Conservation (phyloP, 352 stramenopile species). For the Phytophthora fragariaefolia region DNA sequence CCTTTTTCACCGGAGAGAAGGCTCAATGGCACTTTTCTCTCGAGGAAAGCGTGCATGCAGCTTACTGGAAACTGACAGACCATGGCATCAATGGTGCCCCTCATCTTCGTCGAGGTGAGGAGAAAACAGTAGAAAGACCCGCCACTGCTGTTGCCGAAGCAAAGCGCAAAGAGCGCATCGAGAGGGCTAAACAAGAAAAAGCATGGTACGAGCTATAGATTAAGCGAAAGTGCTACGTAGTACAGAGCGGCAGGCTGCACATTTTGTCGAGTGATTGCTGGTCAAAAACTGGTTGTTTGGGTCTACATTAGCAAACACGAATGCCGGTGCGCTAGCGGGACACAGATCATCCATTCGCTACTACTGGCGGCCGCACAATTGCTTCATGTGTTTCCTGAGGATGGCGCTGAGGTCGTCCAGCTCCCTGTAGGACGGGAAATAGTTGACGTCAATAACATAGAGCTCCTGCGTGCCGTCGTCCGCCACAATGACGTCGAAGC, state of each 20-base stretch:
- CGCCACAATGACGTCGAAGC: slow-evolving; percentile 86
- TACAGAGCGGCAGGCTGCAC: not conserved
- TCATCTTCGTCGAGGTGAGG: slow-evolving; percentile 1
- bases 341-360: not conserved
- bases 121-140: slow-evolving; percentile 13
- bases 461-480: slow-evolving; percentile 54
- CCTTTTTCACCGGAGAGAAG: slow-evolving; percentile 30
- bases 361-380: slow-evolving; percentile 39
- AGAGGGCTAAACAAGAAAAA: slow-evolving; percentile 39
- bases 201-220: slow-evolving; percentile 30
- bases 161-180: slow-evolving; percentile 37
- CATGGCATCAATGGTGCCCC: not conserved
- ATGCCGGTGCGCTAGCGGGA: not conserved
- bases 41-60: slow-evolving; percentile 18
- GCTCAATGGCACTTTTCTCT: slow-evolving; percentile 25
- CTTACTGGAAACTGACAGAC: slow-evolving; percentile 23
- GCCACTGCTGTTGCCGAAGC: slow-evolving; percentile 22
- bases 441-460: slow-evolving; percentile 89
- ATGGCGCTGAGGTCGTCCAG: slow-evolving; percentile 67
- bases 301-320: slow-evolving; percentile 25
- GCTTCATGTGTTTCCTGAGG: slow-evolving; percentile 69
- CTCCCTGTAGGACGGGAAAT: slow-evolving; percentile 90
- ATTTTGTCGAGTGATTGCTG: not conserved
- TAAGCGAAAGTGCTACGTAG: not conserved
- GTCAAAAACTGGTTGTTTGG: slow-evolving; percentile 11